Evolutionary conservation across 148 eudicot species (phyloP), one percentile per base, ranked within the genome.

Genomic region (Diospyros kaki): DNA sequence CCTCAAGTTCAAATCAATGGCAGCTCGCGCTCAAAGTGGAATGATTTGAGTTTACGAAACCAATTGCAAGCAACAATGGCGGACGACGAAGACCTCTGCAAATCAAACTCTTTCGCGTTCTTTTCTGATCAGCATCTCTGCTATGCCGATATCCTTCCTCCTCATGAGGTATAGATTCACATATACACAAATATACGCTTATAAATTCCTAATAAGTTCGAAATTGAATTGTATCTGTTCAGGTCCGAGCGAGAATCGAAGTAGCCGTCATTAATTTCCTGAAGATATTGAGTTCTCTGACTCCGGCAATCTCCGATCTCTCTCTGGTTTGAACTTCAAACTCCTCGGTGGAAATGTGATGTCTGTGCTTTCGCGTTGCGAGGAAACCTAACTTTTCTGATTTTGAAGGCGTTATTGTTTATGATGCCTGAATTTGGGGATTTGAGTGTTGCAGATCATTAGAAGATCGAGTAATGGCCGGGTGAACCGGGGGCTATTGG

Each of bases 181-280:
- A 5, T 17, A 18, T 11, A 28, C 28, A 28, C 0, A 28, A 0
- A 28, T 28, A 28, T 28, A 28, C 0, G 6, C 13, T 2, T 53
- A 46, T 9, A 5, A 70, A 1, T 15, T 2, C 13, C 11, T 0
- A n/a, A n/a, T 45, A 0, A 9, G 12, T 9, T 53, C 56, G 1
- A 3, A 60, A 45, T 80, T 67, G 58, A 50, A 48, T n/a, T 17
- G 43, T 46, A 38, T 38, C 38, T 54, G 51, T 74, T 67, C 80
- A 91, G 97, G 98, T 92, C 52, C 87, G 97, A 74, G 91, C 93
- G 41, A 78, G 99, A 78, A 93, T 95, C 38, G 98, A 95, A 84
- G 93, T 95, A 1, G 93, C 99, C 14, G 90, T 93, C 11, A 82
- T 95, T 52, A 84, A 89, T 74, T 91, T 95, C 76, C 88, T 95